Evolutionary conservation across 2,329 filamentous ascomycete genomes (phyloP), one percentile per base, ranked within the genome.

Genomic region (Anthostomella pinea): DNA sequence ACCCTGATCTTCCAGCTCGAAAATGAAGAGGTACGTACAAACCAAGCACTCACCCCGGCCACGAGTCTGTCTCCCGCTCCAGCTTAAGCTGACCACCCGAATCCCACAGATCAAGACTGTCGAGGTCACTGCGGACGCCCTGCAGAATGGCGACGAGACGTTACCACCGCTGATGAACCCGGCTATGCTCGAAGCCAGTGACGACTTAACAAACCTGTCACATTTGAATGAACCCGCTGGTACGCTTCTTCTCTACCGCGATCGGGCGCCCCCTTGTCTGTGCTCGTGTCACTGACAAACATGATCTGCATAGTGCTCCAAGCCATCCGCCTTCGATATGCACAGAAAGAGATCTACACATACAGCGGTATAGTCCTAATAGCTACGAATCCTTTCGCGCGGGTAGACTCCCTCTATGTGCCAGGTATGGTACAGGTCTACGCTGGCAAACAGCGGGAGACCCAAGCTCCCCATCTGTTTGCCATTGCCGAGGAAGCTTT

Each of bases 351-450:
- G 66, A 98, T 98, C 58, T 98, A 98, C 74, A 98, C 93, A 59
- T 98, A 98, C 72, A 95, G 88, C 63, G 93, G 93, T 61, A 97
- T 98, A 59, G 93, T 98, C 49, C 76, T 98, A 53, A 98, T 98
- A 70, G 93, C 93, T 46, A 95, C 93, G 47, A 98, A 98, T 68
- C 93, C 93, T 15, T 98, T 98, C 59, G 93, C 94, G 35, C 80
- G 93, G 49, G 90, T 98, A 51, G 93, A 98, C 64, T 98, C 93
- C 26, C 81, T 98, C 58, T 98, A 98, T 66, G 93, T 98, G 8
- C 90, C 91, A 13, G 93, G 93, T 50, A 98, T 98, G 91, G 90
- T 98, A n/a, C 93, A 98, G 65, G 89, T 97, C 24, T 98, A 98
- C 68, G 90, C 93, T 38, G 93, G 93, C 59, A 97, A 91, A 67